Evolutionary conservation across 495 filamentous ascomycete genomes (phyloP).

Genomic region (Acidiella bohemica): DNA sequence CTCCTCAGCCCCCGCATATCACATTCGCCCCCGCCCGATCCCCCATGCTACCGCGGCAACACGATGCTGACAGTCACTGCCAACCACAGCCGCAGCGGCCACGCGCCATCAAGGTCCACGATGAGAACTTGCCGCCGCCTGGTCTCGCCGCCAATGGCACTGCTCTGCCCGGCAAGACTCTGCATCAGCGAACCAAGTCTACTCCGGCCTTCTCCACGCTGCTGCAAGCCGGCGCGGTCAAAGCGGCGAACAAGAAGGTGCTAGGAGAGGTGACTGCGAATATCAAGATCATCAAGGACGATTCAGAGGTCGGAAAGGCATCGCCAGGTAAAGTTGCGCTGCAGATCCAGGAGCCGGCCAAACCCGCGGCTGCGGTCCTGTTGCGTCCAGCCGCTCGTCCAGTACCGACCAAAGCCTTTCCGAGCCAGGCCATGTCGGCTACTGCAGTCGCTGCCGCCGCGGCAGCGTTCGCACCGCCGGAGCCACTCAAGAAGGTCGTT

Average conservation of each 20-base stretch:
- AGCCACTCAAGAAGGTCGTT: constrained; percentile 30
- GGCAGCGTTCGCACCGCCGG: constrained; percentile 1
- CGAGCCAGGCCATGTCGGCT: constrained; percentile 5
- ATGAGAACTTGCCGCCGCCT: constrained; percentile 62
- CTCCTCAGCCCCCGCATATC: neutral
- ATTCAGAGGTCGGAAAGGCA: constrained; percentile 39
- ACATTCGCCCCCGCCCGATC: neutral
- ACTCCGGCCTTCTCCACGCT: constrained; percentile 51
- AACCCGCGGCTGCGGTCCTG: constrained; percentile 6
- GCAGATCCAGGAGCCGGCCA: constrained; percentile 21
- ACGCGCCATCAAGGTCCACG: constrained; percentile 45
- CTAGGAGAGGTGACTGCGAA: constrained; percentile 75
- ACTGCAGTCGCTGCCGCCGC: too few relatives aligned
- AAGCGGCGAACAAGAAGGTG: constrained; percentile 56
- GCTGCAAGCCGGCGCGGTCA: constrained; percentile 43
- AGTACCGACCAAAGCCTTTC: constrained; percentile 4
- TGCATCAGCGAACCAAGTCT: constrained; percentile 75
- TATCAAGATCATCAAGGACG: constrained; percentile 38
- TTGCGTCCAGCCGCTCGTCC: constrained; percentile 13
- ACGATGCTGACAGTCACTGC: too few relatives aligned
- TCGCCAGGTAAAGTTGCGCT: constrained; percentile 16
- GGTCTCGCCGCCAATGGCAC: constrained; percentile 12
- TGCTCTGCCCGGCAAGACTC: constrained; percentile 39
- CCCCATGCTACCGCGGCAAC: constrained; percentile 2
- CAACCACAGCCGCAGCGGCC: constrained; percentile 57